These are phyloP conservation scores for Ganoderma resinaceum DNA, from an alignment of 1,284 basidiomycete species.

Conservation along the genomic window DNA sequence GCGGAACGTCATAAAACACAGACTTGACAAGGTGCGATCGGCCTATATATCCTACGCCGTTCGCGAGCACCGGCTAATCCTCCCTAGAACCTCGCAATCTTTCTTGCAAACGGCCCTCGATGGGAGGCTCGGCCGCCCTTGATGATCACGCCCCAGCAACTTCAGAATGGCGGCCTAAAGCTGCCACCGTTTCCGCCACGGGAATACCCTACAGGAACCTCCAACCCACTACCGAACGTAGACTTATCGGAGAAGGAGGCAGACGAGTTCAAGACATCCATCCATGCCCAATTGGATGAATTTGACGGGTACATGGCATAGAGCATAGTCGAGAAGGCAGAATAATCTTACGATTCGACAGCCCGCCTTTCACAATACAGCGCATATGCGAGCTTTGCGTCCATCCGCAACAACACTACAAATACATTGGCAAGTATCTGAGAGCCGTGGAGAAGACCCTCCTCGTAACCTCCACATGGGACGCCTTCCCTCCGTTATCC, in stretches of 20 bases:
- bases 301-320: constrained; percentile 70
- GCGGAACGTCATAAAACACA: constrained; percentile 75
- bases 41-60: constrained; percentile 13
- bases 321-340: constrained; percentile 7
- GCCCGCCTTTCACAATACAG: constrained; percentile 92
- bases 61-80: constrained; percentile 20
- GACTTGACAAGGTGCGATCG: constrained; percentile 62
- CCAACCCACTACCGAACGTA: constrained; percentile 59
- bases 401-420: constrained; percentile 77
- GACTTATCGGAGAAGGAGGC: constrained; percentile 73
- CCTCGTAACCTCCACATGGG: constrained; percentile 84
- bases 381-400: constrained; percentile 88
- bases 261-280: constrained; percentile 59
- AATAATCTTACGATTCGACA: constrained; percentile 33
- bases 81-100: constrained; percentile 64
- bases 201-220: constrained; percentile 53
- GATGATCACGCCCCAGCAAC: constrained; percentile 48
- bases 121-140: constrained; percentile 34
- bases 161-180: constrained; percentile 70
- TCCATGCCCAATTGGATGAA: constrained; percentile 76
- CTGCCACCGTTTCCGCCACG: constrained; percentile 83
- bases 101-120: constrained; percentile 46
- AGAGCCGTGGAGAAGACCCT: constrained; percentile 88
- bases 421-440: constrained; percentile 86
- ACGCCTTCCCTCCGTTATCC: constrained; percentile 67